Evolutionary conservation across 257 asterid genomes (phyloP).

Genomic region (Lithospermum erythrorhizon): DNA sequence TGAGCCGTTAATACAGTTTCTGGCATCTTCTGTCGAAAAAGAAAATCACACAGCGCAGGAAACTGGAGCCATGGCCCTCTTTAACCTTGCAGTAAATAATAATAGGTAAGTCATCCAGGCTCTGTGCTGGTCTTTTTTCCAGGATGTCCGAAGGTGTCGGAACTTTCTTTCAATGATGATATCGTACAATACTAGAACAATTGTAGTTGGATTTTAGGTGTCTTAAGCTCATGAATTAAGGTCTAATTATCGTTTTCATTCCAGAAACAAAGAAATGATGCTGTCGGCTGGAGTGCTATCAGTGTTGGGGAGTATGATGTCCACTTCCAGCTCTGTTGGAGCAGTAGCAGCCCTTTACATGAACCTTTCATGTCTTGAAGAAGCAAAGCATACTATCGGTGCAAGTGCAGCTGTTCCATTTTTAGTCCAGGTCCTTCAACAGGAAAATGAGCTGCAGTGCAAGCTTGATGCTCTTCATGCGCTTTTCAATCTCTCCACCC

Average conservation of each 20-base stretch:
- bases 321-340: slow-evolving; percentile 32
- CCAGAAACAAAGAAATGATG: slow-evolving; percentile 87
- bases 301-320: slow-evolving; percentile 55
- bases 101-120: slow-evolving; percentile 45
- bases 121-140: no score
- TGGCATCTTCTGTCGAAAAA: slow-evolving; percentile 58
- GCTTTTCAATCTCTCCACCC: slow-evolving; percentile 68
- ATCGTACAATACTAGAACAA: background rate
- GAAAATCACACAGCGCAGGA: slow-evolving; percentile 70
- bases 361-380: slow-evolving; percentile 85
- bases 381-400: slow-evolving; percentile 75
- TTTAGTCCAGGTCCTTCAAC: slow-evolving; percentile 53
- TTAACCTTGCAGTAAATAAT: slow-evolving; percentile 92
- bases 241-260: slow-evolving; percentile 1
- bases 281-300: slow-evolving; percentile 79
- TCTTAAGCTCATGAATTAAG: slow-evolving; percentile 1
- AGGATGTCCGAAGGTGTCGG: no score
- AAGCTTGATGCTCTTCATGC: slow-evolving; percentile 91
- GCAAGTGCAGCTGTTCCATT: slow-evolving; percentile 64
- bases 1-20: slow-evolving; percentile 58
- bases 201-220: background rate
- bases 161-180: background rate
- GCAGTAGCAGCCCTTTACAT: slow-evolving; percentile 90
- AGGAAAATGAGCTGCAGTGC: slow-evolving; percentile 41
- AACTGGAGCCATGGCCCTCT: slow-evolving; percentile 92